Evolutionary conservation across 441 rosid species (phyloP).

Genomic region (Arabidopsis lyrata): DNA sequence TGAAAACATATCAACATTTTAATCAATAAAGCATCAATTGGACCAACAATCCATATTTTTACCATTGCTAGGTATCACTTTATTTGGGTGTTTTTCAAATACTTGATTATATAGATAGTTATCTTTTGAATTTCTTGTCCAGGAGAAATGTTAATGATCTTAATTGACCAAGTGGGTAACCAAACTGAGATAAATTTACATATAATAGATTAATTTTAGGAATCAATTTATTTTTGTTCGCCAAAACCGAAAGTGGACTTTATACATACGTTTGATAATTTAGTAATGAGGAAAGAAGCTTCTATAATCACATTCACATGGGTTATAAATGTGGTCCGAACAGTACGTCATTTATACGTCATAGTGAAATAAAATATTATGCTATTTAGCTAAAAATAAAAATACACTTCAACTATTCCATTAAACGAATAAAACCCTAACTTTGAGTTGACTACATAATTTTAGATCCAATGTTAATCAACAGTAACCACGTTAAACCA

Average conservation of each 20-base stretch:
- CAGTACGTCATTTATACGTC: slow-evolving; percentile 15
- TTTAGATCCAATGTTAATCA: neutral
- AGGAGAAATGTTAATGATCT: slow-evolving; percentile 1
- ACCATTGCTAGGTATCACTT: neutral
- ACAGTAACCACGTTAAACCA: neutral
- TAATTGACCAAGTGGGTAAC: neutral
- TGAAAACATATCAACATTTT: neutral
- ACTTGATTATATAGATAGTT: neutral
- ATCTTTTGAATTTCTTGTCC: neutral
- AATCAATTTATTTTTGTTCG: neutral
- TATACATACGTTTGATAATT: slow-evolving; percentile 5
- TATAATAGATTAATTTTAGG: neutral
- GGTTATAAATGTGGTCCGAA: slow-evolving; percentile 1
- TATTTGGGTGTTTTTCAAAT: neutral
- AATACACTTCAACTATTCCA: neutral
- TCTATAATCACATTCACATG: slow-evolving; percentile 4
- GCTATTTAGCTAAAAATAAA: neutral
- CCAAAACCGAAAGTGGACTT: slow-evolving; percentile 22
- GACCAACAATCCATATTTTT: neutral
- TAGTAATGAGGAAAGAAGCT: slow-evolving; percentile 5
- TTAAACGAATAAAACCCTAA: neutral
- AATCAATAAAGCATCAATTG: neutral
- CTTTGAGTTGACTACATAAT: neutral
- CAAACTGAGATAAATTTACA: neutral
- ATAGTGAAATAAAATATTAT: neutral